Conservation (phyloP, 139 green algal genomes). For the Chlamydomonas schloesseri region DNA sequence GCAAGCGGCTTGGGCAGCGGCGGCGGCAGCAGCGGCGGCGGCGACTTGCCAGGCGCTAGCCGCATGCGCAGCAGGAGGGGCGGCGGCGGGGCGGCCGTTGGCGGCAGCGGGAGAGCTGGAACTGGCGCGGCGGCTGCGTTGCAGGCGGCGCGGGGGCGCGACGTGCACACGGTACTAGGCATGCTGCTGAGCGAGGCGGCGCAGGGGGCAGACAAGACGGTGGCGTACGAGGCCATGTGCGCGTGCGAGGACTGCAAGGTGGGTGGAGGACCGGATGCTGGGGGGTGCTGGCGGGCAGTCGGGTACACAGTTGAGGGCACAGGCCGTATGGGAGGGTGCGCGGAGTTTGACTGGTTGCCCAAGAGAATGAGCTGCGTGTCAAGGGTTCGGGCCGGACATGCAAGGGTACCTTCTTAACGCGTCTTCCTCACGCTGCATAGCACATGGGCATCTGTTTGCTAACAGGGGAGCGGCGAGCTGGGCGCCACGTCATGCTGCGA, state of each 20-base stretch:
- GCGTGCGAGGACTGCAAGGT: constrained; percentile 41
- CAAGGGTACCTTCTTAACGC: no score
- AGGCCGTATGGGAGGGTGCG: neutral
- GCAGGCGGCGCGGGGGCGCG: neutral
- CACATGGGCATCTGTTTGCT: no score
- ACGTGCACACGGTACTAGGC: constrained; percentile 57
- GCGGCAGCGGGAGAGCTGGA: no score
- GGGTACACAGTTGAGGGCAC: neutral
- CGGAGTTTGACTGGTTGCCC: neutral
- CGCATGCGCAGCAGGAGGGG: no score
- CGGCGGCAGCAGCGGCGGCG: no score
- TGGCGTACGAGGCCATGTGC: constrained; percentile 24
- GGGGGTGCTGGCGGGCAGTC: neutral
- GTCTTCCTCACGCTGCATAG: no score
- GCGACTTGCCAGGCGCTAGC: no score
- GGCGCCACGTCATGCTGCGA: neutral
- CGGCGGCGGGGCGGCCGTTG: no score
- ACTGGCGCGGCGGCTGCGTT: no score
- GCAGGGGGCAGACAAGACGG: constrained; percentile 37
- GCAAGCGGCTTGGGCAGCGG: no score
- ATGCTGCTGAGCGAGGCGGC: constrained; percentile 53
- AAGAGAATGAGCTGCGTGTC: no score
- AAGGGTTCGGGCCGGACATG: no score
- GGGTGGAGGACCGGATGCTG: neutral
- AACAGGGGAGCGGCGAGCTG: constrained; percentile 6